Evolutionary conservation across 164 flowering plant genomes (phyloP), one percentile per base, ranked within the genome.

Genomic region (Protea cynaroides): DNA sequence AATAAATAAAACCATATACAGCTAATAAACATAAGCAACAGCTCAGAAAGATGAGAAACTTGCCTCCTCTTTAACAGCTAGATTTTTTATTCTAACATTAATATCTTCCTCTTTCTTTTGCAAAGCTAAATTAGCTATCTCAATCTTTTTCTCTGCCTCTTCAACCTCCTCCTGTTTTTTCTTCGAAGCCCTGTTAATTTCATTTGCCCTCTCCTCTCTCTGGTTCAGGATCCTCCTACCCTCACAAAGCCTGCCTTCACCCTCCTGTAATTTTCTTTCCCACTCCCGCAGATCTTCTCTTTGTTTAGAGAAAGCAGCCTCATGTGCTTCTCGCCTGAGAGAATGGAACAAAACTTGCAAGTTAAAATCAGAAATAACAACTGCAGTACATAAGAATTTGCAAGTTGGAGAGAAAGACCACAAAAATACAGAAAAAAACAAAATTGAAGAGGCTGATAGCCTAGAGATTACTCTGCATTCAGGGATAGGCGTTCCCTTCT

Each of bases 231-330:
- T 70, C 69, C 83, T 80, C 54, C 86, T 76, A 57, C 79, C 73
- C 69, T 86, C 85, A 70, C 70, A 66, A 34, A 90, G 73, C 62
- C 79, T 86, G 62, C 84, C 83, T 65, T 95, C 98, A 29, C 78
- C 73, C 70, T 82, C 84, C 63, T 83, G 87, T 34, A 95, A 71
- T n/a, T 77, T 87, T 70, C 67, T 83, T 68, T 92, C 97, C 99
- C 97, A 90, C 6, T 82, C 84, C 57, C 64, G 75, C 40, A 92
- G 64, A 29, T 88, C 93, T 78, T 95, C 86, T 71, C 81, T 88
- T 37, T 85, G 86, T 67, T 81, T 84, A 22, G 66, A 67, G 13
- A 83, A 73, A 64, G 76, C 66, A 38, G 79, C 71, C 66, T 82
- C 83, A 56, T 84, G 85, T 54, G 87, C 83, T 78, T 85, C 94